Evolutionary conservation across 148 eudicot genomes (phyloP).

Genomic region (Fagopyrum esculentum): DNA sequence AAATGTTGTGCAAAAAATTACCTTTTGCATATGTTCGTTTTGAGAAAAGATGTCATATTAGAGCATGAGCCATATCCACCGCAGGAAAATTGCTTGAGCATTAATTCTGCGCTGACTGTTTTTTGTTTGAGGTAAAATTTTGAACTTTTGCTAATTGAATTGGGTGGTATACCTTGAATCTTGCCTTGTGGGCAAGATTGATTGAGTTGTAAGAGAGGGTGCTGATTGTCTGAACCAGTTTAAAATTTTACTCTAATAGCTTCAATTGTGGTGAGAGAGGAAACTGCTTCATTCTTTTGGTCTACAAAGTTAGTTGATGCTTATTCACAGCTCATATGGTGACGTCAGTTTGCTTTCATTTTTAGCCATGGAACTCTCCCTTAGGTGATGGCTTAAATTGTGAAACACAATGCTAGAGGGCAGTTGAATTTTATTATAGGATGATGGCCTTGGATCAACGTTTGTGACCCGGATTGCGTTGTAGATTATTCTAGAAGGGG

Average conservation of each 20-base stretch:
- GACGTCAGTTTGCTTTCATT: background rate
- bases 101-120: slow-evolving; percentile 10
- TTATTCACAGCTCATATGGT: background rate
- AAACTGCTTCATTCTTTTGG: slow-evolving; percentile 2
- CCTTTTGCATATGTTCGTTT: background rate
- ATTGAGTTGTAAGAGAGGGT: background rate
- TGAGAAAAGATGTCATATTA: background rate
- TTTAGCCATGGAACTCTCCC: background rate
- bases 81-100: slow-evolving; percentile 8
- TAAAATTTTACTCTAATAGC: background rate
- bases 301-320: background rate
- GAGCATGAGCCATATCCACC: background rate
- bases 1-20: background rate
- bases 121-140: slow-evolving; percentile 6
- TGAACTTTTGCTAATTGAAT: slow-evolving; percentile 3
- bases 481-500: too few species aligned
- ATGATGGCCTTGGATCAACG: too few species aligned
- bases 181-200: background rate
- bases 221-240: background rate
- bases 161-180: slow-evolving; percentile 4
- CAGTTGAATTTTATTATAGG: too few species aligned
- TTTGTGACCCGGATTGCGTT: too few species aligned
- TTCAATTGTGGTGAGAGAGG: background rate
- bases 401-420: too few species aligned
- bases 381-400: too few species aligned